Conservation (phyloP, 192 early-diverging fungal genomes). For the Linnemannia exigua region DNA sequence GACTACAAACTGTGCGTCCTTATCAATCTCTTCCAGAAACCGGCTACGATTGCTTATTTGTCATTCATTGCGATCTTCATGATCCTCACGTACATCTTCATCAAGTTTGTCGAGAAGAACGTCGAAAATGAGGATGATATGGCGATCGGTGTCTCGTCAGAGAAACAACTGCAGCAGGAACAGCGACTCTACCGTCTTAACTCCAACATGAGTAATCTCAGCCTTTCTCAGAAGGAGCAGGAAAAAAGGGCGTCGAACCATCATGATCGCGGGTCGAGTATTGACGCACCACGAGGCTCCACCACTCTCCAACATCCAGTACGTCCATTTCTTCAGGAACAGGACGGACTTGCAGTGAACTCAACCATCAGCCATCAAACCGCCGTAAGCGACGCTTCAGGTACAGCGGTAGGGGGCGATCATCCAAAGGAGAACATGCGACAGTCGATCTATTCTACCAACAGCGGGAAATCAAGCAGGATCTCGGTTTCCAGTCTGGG, state of each 20-base stretch:
- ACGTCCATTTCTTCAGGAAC: constrained; percentile 12
- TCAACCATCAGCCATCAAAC: constrained; percentile 31
- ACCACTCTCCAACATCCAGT: not conserved
- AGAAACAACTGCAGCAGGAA: constrained; percentile 29
- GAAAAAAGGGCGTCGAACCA: not conserved
- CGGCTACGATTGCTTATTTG: constrained; percentile 76
- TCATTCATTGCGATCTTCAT: constrained; percentile 69
- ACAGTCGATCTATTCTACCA: constrained; percentile 27
- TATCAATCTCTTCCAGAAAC: constrained; percentile 73
- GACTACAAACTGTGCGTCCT: constrained; percentile 83
- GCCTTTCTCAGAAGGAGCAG: constrained; percentile 16
- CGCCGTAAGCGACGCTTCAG: constrained; percentile 22
- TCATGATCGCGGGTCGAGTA: not conserved
- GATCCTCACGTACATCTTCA: constrained; percentile 69
- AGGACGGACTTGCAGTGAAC: constrained; percentile 4
- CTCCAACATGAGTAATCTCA: constrained; percentile 47
- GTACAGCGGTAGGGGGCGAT: constrained; percentile 21
- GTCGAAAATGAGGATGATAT: constrained; percentile 49
- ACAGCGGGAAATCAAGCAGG: constrained; percentile 2
- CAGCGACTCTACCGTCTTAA: constrained; percentile 40
- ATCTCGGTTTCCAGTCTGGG: constrained; percentile 18
- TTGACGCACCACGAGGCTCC: not conserved
- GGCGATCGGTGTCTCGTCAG: constrained; percentile 36
- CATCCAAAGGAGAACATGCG: constrained; percentile 21
- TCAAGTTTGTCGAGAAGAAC: constrained; percentile 68